phyloP scores from a whole-genome alignment of 495 filamentous ascomycete species.

The Podospora conica region DNA sequence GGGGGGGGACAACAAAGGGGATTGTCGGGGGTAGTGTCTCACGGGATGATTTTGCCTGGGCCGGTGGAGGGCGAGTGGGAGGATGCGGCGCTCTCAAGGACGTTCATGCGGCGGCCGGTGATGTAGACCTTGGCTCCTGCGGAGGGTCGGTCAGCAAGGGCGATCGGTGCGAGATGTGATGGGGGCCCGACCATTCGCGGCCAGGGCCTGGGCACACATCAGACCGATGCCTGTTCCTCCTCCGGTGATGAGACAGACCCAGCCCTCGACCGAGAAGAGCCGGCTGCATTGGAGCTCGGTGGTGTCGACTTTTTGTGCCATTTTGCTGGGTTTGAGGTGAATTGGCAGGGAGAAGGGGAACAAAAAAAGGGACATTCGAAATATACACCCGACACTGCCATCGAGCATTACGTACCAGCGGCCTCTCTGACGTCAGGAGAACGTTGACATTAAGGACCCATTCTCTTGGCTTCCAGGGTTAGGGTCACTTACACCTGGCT shows the following conservation, averaged over 20 bases:
- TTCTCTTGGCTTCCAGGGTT: neutral
- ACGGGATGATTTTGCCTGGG: slow-evolving; percentile 29
- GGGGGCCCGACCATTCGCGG: slow-evolving; percentile 38
- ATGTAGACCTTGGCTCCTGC: slow-evolving; percentile 60
- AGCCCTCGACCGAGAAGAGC: slow-evolving; percentile 50
- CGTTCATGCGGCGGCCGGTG: slow-evolving; percentile 51
- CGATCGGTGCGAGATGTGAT: neutral
- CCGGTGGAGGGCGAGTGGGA: slow-evolving; percentile 27
- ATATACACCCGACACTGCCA: neutral
- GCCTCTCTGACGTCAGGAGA: neutral
- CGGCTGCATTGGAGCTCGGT: slow-evolving; percentile 29
- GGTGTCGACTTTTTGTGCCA: slow-evolving; percentile 25
- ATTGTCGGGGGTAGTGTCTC: neutral
- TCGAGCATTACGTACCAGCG: neutral
- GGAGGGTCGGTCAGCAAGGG: neutral
- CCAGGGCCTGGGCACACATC: slow-evolving; percentile 58
- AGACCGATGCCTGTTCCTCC: slow-evolving; percentile 54
- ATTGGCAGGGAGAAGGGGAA: neutral
- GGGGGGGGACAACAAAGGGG: neutral
- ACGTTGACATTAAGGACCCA: neutral
- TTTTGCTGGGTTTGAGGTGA: neutral
- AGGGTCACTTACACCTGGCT: neutral
- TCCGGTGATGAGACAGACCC: slow-evolving; percentile 54
- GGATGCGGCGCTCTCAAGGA: slow-evolving; percentile 45
- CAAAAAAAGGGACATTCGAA: neutral